Evolutionary conservation across 176 grass and related monocot genomes (phyloP), one percentile per base, ranked within the genome.

Genomic region (Musa troglodytarum): DNA sequence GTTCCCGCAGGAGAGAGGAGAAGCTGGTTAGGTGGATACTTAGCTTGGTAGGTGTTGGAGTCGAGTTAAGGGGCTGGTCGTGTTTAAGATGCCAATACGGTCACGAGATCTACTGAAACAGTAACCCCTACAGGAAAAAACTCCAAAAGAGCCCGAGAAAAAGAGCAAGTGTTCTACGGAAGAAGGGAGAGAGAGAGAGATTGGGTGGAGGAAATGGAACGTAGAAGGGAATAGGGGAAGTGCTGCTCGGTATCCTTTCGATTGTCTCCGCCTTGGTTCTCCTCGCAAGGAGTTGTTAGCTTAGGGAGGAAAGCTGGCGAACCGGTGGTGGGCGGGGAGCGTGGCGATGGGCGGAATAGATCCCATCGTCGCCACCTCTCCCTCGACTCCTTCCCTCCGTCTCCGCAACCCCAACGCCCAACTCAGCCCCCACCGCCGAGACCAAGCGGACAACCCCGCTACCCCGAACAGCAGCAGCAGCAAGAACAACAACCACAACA

Each of bases 261-360:
- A 10, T 26, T 26, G n/a, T 63, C n/a, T 63, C 10, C 61, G 20
- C 11, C 9, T 65, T 65, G 11, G 6, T 10, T 20, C 12, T 65
- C 22, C 10, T 2, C 7, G 21, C 4, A 43, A 13, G 23, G 22
- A 11, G 19, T 5, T 26, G 21, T 3, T 26, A 12, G 2, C 0
- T 0, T 26, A 25, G 15, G 16, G 57, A 6, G 57, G 57, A 14
- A 49, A 61, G 25, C 73, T 75, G 73, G 88, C 80, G 54, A 87
- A 83, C 81, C 74, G 86, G 61, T 92, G 89, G 89, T 92, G 89
- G 89, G 75, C 89, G 10, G 89, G 89, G 49, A 88, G 78, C 75
- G 78, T 69, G 59, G 83, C 72, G 20, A 86, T 92, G 89, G 81
- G 83, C 24, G 75, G 86, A 63, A 43, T 88, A 52, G 89, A 85